phyloP scores from a whole-genome alignment of 257 asterid genomes.

The Solanum pimpinellifolium region DNA sequence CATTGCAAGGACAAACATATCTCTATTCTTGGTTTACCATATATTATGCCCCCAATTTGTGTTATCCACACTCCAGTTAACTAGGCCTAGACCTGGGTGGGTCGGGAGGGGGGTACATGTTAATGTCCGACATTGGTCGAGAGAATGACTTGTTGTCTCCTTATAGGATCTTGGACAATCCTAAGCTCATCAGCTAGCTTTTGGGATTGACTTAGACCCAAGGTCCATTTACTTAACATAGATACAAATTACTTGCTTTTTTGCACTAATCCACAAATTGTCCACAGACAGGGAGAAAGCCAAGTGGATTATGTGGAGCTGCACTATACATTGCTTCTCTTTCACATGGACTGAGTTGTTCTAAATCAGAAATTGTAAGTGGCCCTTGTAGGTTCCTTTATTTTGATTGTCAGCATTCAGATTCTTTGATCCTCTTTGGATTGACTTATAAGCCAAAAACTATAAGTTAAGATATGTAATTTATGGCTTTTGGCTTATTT shows the following conservation, averaged over 20 bases:
- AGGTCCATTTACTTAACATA: not conserved
- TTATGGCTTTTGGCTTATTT: not conserved
- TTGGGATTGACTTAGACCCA: not conserved
- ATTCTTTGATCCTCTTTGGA: not conserved
- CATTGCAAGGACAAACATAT: not conserved
- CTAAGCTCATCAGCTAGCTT: not conserved
- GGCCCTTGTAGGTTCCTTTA: not conserved
- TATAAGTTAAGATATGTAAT: not conserved
- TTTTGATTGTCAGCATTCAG: not conserved
- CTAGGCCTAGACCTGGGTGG: not conserved
- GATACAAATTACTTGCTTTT: not conserved
- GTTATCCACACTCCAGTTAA: not conserved
- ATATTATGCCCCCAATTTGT: not conserved
- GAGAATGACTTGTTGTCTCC: not conserved
- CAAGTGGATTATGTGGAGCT: slow-evolving; percentile 94
- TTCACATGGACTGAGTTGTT: slow-evolving; percentile 53
- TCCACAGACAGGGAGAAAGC: slow-evolving; percentile 89
- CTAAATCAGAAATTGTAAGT: slow-evolving; percentile 75
- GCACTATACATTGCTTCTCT: slow-evolving; percentile 81
- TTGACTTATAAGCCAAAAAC: not conserved
- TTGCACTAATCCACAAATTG: slow-evolving; percentile 3
- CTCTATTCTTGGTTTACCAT: not conserved
- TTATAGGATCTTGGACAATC: not conserved
- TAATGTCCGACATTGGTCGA: not conserved
- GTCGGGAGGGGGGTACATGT: not conserved